A percentile compares a stretch with the other conserved stretches of the same genome.
phyloP scores from a whole-genome alignment of 78 protist genomes.

The Dictyostelium firmibasis region DNA sequence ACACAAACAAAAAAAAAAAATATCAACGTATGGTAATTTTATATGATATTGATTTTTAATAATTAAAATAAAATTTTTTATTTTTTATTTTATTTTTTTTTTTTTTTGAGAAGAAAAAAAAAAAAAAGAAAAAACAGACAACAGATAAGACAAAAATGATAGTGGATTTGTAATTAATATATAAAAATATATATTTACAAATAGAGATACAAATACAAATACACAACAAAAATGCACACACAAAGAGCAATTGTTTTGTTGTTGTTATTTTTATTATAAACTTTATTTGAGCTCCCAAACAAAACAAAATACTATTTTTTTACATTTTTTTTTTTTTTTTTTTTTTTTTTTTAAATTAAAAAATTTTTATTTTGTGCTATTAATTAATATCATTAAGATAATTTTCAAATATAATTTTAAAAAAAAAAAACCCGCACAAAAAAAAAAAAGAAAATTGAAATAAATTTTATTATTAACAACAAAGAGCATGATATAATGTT shows the following conservation, averaged over 20 bases:
- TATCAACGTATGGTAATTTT: background rate
- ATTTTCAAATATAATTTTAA: background rate
- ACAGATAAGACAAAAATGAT: background rate
- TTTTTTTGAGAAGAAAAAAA: background rate
- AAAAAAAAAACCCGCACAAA: background rate
- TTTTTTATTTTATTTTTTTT: background rate
- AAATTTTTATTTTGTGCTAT: background rate
- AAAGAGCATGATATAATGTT: background rate
- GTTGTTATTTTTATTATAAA: background rate
- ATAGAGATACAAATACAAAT: background rate
- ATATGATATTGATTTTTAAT: background rate
- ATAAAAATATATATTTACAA: background rate
- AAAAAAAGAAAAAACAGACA: background rate
- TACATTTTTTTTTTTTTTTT: too few relatives aligned
- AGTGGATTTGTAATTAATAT: background rate
- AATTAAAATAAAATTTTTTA: background rate
- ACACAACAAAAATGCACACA: background rate
- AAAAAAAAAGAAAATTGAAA: background rate
- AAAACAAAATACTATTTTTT: background rate
- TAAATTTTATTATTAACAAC: background rate
- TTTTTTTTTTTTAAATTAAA: background rate
- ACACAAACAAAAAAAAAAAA: too few relatives aligned
- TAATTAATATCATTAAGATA: background rate
- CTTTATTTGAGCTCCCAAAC: too few relatives aligned
- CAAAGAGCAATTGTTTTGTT: background rate